Conservation (phyloP, 2,329 filamentous ascomycete species). For the Diaporthe ampelina region DNA sequence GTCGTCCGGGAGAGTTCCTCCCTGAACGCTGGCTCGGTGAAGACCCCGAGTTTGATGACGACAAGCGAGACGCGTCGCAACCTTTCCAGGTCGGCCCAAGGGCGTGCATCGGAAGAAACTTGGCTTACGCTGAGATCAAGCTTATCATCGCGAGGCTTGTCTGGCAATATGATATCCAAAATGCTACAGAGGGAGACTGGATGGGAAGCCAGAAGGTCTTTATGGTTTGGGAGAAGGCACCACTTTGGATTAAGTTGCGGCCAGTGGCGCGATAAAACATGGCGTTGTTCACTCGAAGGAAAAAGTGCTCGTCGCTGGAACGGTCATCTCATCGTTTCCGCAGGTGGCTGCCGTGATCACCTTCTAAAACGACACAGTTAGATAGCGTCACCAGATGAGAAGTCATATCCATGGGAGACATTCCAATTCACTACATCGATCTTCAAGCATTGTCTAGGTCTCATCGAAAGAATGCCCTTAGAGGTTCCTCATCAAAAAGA, state of each 20-base stretch:
- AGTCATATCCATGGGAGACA: too few species aligned
- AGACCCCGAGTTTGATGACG: conserved; percentile 45
- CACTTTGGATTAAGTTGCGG: conserved; percentile 1
- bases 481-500: too few species aligned
- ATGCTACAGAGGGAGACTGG: conserved; percentile 49
- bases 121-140: conserved; percentile 64
- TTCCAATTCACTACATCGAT: too few species aligned
- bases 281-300: too few species aligned
- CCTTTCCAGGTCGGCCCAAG: conserved; percentile 56
- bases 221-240: conserved; percentile 9
- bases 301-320: too few species aligned
- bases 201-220: conserved; percentile 12
- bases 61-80: conserved; percentile 51
- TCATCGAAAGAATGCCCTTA: too few species aligned
- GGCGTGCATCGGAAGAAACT: conserved; percentile 58
- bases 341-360: too few species aligned
- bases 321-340: too few species aligned
- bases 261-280: neutral
- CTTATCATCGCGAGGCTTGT: conserved; percentile 60
- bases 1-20: conserved; percentile 49
- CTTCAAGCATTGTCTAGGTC: too few species aligned
- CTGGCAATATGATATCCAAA: conserved; percentile 60
- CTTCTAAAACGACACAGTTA: too few species aligned
- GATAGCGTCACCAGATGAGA: too few species aligned
- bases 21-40: conserved; percentile 54